Conservation (phyloP, 2,329 filamentous ascomycete genomes). For the Sclerotinia spermophila region DNA sequence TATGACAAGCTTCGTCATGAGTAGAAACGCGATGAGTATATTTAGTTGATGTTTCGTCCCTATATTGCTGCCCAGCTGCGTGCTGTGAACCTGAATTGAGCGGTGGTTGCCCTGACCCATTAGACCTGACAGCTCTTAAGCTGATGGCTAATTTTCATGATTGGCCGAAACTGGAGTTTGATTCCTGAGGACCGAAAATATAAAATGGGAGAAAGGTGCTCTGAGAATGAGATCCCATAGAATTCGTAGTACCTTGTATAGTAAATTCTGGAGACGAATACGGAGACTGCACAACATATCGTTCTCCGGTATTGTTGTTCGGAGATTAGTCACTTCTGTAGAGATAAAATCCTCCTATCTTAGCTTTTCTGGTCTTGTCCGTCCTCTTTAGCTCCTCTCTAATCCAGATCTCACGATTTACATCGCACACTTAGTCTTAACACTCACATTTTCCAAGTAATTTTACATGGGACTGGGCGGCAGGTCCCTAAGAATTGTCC, state of each 20-base stretch:
- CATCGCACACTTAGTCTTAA: neutral
- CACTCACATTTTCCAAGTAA: neutral
- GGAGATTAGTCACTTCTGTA: neutral
- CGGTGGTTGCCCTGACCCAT: neutral
- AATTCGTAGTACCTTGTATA: neutral
- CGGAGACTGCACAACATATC: neutral
- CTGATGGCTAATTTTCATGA: neutral
- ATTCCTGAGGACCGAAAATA: neutral
- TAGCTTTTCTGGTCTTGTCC: neutral
- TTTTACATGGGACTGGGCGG: neutral
- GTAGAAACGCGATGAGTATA: neutral
- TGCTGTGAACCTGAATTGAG: neutral
- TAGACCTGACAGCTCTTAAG: neutral
- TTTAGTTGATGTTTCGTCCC: neutral
- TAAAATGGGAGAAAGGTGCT: neutral
- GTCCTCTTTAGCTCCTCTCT: neutral
- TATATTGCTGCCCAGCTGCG: neutral
- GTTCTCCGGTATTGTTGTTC: neutral
- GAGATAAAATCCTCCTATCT: neutral
- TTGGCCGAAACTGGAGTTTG: neutral
- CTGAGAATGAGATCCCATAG: neutral
- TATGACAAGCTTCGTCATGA: neutral
- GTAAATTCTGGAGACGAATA: neutral
- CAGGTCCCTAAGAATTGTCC: neutral
- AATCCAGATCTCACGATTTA: neutral